Evolutionary conservation across 768 basidiomycete genomes (phyloP).

Genomic region (Kockovaella imperatae): DNA sequence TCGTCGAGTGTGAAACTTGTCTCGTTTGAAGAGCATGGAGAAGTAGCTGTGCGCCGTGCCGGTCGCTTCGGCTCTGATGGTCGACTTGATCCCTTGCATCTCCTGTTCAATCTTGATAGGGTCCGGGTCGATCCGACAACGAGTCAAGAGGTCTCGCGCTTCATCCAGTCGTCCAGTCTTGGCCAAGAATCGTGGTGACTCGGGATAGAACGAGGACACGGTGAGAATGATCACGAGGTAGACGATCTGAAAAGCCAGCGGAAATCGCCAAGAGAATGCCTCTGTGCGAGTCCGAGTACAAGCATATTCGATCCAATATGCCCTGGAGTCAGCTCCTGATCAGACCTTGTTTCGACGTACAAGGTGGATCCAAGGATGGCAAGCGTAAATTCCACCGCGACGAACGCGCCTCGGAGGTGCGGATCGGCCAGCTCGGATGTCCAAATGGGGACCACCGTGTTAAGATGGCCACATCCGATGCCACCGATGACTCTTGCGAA

Average conservation of each 20-base stretch:
- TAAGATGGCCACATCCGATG: constrained; percentile 18
- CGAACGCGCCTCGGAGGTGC: constrained; percentile 16
- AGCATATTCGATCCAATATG: constrained; percentile 10
- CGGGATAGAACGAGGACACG: constrained; percentile 21
- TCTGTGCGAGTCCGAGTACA: constrained; percentile 9
- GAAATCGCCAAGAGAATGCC: constrained; percentile 9
- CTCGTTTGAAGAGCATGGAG: no score
- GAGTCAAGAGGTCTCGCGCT: constrained; percentile 14
- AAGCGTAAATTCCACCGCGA: constrained; percentile 17
- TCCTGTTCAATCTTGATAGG: no score
- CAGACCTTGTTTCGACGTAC: not conserved
- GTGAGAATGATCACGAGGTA: constrained; percentile 12
- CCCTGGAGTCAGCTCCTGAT: not conserved
- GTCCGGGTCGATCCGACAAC: no score
- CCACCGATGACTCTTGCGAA: constrained; percentile 17
- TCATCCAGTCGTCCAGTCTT: constrained; percentile 31
- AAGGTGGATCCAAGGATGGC: constrained; percentile 17
- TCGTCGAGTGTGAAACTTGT: no score
- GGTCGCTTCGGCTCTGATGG: no score
- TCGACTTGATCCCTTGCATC: no score
- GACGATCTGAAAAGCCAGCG: not conserved
- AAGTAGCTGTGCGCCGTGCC: no score
- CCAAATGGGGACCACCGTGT: constrained; percentile 21
- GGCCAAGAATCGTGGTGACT: constrained; percentile 44
- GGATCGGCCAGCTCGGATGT: constrained; percentile 19